These are phyloP conservation scores for Heliosperma pusillum DNA, from an alignment of 148 eudicot genomes.

Conservation along the genomic window DNA sequence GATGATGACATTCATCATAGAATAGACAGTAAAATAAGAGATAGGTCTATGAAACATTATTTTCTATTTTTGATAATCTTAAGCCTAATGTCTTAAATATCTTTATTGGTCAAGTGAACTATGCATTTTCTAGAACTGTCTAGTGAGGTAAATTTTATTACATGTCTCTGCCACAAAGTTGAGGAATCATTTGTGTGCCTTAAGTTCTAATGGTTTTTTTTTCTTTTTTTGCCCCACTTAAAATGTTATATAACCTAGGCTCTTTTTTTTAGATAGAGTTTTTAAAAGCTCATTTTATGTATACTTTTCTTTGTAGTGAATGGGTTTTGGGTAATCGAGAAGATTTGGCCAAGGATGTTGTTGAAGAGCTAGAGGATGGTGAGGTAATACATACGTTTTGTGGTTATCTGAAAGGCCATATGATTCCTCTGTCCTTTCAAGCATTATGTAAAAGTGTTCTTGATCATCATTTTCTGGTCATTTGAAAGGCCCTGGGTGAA, in stretches of 20 bases:
- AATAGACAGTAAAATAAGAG: no score
- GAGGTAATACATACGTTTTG: conserved; percentile 53
- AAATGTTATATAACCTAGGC: background rate
- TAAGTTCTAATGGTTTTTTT: background rate
- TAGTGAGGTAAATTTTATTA: background rate
- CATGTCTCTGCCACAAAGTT: background rate
- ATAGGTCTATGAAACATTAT: no score
- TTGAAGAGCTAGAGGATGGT: conserved; percentile 76
- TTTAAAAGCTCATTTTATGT: background rate
- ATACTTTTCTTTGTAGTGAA: conserved; percentile 53
- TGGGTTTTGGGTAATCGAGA: conserved; percentile 98
- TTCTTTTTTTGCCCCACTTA: background rate
- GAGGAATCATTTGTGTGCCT: background rate
- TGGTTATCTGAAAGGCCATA: background rate
- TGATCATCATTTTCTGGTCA: background rate
- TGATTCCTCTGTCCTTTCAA: background rate
- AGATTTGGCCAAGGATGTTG: conserved; percentile 85
- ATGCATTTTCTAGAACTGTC: no score
- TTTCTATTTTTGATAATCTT: no score
- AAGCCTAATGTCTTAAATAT: no score
- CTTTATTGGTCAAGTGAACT: no score
- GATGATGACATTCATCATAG: no score
- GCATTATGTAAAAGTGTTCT: background rate
- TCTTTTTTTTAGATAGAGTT: background rate
- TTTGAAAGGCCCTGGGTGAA: background rate